Percentiles rank a stretch among this genome's conserved stretches.
Conservation (phyloP, 1,284 basidiomycete species). For the Ustilago loliicola region DNA sequence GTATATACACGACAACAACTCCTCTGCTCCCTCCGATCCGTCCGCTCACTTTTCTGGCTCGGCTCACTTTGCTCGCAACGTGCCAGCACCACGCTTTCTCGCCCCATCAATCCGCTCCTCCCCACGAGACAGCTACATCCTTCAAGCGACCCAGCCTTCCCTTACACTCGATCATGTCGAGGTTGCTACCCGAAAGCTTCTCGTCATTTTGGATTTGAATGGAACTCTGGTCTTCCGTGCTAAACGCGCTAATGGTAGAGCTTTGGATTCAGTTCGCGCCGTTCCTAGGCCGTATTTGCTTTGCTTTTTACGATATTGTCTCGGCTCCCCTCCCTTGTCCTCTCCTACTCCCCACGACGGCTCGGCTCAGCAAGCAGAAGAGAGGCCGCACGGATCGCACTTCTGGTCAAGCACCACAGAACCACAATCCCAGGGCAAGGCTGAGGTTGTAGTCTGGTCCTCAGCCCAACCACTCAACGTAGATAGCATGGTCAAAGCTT, state of each 20-base stretch:
- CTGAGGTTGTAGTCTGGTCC: constrained; percentile 88
- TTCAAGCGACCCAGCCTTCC: constrained; percentile 18
- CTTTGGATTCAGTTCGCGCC: constrained; percentile 34
- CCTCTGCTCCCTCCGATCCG: constrained; percentile 6
- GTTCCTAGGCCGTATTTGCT: constrained; percentile 77
- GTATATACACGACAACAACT: constrained; percentile 3
- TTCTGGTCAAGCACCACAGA: constrained; percentile 42
- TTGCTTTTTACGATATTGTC: constrained; percentile 76
- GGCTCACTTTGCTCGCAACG: too few relatives aligned
- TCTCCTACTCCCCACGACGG: background rate
- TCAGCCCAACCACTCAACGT: constrained; percentile 86
- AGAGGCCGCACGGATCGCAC: constrained; percentile 52
- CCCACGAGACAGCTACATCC: constrained; percentile 27
- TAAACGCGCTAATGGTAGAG: constrained; percentile 50
- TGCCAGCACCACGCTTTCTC: background rate
- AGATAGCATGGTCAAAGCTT: constrained; percentile 72
- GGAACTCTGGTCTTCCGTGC: constrained; percentile 82
- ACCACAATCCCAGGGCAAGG: constrained; percentile 73
- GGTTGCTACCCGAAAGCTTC: constrained; percentile 55
- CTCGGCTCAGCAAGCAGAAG: background rate
- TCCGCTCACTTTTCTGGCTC: too few relatives aligned
- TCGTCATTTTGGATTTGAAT: constrained; percentile 85
- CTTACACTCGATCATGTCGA: constrained; percentile 22
- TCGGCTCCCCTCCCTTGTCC: constrained; percentile 34
- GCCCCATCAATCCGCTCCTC: constrained; percentile 25